Conservation (phyloP, 2,329 filamentous ascomycete species). For the Fusarium albidum region DNA sequence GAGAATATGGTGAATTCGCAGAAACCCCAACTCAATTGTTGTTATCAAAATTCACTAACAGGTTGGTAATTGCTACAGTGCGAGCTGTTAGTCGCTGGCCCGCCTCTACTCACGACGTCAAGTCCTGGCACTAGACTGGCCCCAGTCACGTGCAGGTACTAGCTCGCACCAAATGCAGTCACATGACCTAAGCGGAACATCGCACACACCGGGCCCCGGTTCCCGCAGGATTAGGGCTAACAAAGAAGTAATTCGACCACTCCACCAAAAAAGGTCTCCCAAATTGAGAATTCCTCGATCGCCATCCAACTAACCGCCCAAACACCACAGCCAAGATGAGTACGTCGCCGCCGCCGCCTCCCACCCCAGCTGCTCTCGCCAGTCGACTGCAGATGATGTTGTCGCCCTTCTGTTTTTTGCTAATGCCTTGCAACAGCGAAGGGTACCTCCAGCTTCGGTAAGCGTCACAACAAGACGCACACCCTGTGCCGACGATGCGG, state of each 20-base stretch:
- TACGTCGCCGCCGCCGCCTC: slow-evolving; percentile 56
- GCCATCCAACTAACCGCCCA: slow-evolving; percentile 51
- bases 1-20: no score
- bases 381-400: slow-evolving; percentile 28
- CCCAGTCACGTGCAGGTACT: slow-evolving; percentile 39
- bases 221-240: slow-evolving; percentile 48
- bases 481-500: slow-evolving; percentile 98
- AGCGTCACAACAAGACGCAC: slow-evolving; percentile 97
- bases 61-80: no score
- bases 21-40: no score
- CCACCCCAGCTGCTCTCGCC: slow-evolving; percentile 23
- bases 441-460: slow-evolving; percentile 66
- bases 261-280: slow-evolving; percentile 49
- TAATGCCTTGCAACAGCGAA: slow-evolving; percentile 55
- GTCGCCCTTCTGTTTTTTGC: slow-evolving; percentile 28
- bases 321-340: slow-evolving; percentile 64
- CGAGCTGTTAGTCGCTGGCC: not conserved
- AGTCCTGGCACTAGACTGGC: slow-evolving; percentile 15
- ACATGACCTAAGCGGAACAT: slow-evolving; percentile 42
- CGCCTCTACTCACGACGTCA: not conserved
- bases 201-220: slow-evolving; percentile 33
- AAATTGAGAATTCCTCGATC: slow-evolving; percentile 48
- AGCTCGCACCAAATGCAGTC: slow-evolving; percentile 8
- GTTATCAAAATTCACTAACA: no score
- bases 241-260: slow-evolving; percentile 39